Conservation (phyloP, 306 rosid genomes). For the Fragaria vesca region DNA sequence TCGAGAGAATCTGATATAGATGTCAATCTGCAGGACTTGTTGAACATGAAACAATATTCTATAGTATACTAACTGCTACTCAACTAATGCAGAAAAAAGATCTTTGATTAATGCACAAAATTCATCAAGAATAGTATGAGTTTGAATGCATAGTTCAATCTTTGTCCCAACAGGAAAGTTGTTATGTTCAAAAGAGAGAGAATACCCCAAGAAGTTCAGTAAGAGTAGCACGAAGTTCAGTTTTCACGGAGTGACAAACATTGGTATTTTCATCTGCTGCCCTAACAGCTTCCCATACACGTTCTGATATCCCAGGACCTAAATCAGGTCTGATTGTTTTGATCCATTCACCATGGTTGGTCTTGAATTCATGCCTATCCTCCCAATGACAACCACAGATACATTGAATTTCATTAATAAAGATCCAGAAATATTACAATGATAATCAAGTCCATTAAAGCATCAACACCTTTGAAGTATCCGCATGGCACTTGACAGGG, state of each 20-base stretch:
- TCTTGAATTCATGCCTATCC: constrained; percentile 75
- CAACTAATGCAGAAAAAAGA: background rate
- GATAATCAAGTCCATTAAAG: constrained; percentile 15
- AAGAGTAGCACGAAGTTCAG: constrained; percentile 63
- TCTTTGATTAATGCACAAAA: background rate
- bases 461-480: constrained; percentile 59
- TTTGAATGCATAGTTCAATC: background rate
- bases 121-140: background rate
- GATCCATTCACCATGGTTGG: constrained; percentile 80
- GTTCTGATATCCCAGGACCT: constrained; percentile 82
- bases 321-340: constrained; percentile 58
- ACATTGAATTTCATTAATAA: constrained; percentile 6
- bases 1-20: background rate
- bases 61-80: background rate
- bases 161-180: background rate
- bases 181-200: constrained; percentile 15
- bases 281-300: constrained; percentile 54
- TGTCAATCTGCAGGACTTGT: background rate
- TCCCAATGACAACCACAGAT: constrained; percentile 13
- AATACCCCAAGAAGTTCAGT: constrained; percentile 80
- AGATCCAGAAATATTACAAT: constrained; percentile 10
- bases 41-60: background rate
- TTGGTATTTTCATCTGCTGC: constrained; percentile 52
- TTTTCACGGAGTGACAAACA: constrained; percentile 44
- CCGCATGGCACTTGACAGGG: constrained; percentile 70